Evolutionary conservation across 768 basidiomycete species (phyloP).

Genomic region (Polyporus arcularius): DNA sequence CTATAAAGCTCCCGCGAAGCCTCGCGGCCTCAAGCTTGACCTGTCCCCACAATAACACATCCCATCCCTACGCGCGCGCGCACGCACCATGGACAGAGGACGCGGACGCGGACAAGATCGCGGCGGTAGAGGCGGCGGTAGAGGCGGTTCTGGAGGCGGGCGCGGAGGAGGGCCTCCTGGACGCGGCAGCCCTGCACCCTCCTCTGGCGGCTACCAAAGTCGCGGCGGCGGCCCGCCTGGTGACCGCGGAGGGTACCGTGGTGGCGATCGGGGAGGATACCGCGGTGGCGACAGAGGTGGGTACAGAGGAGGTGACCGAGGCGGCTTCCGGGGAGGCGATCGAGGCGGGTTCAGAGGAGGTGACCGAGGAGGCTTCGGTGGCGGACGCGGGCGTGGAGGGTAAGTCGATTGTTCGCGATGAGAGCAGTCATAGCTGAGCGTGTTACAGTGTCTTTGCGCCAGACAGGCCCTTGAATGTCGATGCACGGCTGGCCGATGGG

Average conservation of each 20-base stretch:
- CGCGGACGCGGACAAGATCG: slow-evolving; percentile 16
- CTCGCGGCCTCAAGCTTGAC: neutral
- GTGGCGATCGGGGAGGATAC: slow-evolving; percentile 27
- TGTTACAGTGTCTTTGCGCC: slow-evolving; percentile 42
- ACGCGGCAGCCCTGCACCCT: slow-evolving; percentile 15
- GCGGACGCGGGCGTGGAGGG: slow-evolving; percentile 39
- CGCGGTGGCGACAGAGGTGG: slow-evolving; percentile 24
- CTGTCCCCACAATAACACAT: neutral
- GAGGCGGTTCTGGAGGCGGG: slow-evolving; percentile 29
- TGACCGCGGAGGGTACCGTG: slow-evolving; percentile 19
- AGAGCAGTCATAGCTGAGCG: neutral
- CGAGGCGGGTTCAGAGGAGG: slow-evolving; percentile 31
- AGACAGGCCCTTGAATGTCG: slow-evolving; percentile 46
- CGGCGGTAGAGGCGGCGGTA: slow-evolving; percentile 29
- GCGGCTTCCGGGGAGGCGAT: slow-evolving; percentile 26
- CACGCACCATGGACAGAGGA: neutral
- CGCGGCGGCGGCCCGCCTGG: slow-evolving; percentile 8
- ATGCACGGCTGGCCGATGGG: slow-evolving; percentile 48
- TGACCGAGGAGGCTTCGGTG: slow-evolving; percentile 25
- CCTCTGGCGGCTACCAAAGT: slow-evolving; percentile 35
- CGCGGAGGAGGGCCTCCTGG: too few relatives aligned
- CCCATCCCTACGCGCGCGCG: neutral
- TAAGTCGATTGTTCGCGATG: slow-evolving; percentile 24
- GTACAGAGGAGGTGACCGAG: slow-evolving; percentile 24
- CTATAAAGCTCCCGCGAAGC: neutral